These are phyloP conservation scores for Claviceps sp. DNA, from an alignment of 2,329 filamentous ascomycete species.

Conservation along the genomic window DNA sequence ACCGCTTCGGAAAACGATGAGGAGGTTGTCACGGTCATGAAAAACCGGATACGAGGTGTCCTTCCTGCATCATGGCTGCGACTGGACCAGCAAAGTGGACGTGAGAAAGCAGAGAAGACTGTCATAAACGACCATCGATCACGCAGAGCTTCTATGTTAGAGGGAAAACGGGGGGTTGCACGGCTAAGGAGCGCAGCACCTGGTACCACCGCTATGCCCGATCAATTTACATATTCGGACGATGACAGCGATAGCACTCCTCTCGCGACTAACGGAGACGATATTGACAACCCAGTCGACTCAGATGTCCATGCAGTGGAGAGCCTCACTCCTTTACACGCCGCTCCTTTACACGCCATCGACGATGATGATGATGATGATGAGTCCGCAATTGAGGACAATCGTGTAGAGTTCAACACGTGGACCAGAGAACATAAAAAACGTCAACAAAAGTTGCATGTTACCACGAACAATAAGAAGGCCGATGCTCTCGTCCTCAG, in stretches of 20 bases:
- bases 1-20: constrained; percentile 26
- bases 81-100: constrained; percentile 35
- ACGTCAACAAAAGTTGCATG: constrained; percentile 20
- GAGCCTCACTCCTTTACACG: background rate
- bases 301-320: background rate
- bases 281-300: background rate
- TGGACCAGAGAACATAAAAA: constrained; percentile 26
- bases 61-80: constrained; percentile 56
- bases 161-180: constrained; percentile 35
- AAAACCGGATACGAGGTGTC: constrained; percentile 42
- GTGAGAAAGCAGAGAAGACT: constrained; percentile 18
- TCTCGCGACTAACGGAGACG: background rate
- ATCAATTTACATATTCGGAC: constrained; percentile 32
- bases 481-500: constrained; percentile 12
- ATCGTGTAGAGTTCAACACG: constrained; percentile 38
- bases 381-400: constrained; percentile 33
- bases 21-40: constrained; percentile 26
- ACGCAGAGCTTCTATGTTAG: constrained; percentile 24
- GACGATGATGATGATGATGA: constrained; percentile 21
- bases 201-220: constrained; percentile 14
- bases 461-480: constrained; percentile 11
- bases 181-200: constrained; percentile 25
- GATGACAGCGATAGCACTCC: background rate
- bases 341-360: background rate
- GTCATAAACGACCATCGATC: constrained; percentile 12